These are phyloP conservation scores for Alternaria brassicicola DNA, from an alignment of 2,329 filamentous ascomycete species.

Conservation along the genomic window DNA sequence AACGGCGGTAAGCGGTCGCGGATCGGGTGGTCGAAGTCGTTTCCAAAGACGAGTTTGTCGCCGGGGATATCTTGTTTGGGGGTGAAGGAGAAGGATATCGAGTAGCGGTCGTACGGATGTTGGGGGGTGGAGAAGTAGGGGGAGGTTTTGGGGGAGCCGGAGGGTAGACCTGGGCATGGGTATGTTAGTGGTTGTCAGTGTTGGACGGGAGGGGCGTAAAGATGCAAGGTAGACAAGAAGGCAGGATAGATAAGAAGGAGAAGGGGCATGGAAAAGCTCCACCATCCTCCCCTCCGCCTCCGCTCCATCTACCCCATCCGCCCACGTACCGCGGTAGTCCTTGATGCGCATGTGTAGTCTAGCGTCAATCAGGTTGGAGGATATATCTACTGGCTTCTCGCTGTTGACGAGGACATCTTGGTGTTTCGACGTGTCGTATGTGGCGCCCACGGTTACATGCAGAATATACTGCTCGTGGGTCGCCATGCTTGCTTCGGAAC, in stretches of 20 bases:
- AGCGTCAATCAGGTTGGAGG: constrained; percentile 67
- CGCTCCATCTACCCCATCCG: no score
- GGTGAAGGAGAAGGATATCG: constrained; percentile 77
- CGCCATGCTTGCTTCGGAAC: constrained; percentile 32
- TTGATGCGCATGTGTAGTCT: constrained; percentile 77
- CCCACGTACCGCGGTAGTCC: constrained; percentile 60
- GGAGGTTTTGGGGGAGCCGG: constrained; percentile 69
- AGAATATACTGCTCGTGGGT: constrained; percentile 73
- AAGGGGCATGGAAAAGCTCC: not conserved
- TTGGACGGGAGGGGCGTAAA: not conserved
- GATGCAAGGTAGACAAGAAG: no score
- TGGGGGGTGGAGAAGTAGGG: constrained; percentile 76
- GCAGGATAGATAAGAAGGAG: no score
- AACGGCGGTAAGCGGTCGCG: constrained; percentile 84
- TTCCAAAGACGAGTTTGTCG: constrained; percentile 84
- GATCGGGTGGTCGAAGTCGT: constrained; percentile 93
- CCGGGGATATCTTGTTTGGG: constrained; percentile 72
- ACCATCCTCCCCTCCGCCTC: no score
- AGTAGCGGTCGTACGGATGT: constrained; percentile 81
- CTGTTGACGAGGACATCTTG: constrained; percentile 77
- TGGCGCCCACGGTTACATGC: constrained; percentile 78
- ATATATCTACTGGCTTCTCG: constrained; percentile 65
- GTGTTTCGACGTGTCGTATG: constrained; percentile 76
- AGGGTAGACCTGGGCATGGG: constrained; percentile 70
- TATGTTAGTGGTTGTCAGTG: not conserved